Base-by-base conservation (phyloP, 495 filamentous ascomycete species). In the Letharia lupina region DNA sequence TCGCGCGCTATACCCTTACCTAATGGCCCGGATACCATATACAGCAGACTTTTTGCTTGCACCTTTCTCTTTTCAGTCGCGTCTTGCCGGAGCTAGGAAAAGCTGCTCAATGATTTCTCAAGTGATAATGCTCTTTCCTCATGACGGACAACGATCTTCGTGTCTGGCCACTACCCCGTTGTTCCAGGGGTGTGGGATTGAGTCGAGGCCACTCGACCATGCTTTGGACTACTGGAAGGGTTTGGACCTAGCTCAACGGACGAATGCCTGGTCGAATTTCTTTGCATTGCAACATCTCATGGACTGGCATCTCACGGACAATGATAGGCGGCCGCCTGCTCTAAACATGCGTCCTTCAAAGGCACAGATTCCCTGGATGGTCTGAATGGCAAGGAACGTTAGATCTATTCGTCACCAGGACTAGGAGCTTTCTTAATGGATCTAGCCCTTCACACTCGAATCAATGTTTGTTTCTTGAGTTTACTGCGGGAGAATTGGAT, bases 1-100 rank as follows among this genome's bases (percentile, higher is more conserved):
- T 42, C 13, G 9, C 20, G 31, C 7, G 47, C 16, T 50, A 31
- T 18, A 47, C 40, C 64, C 33, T 20, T n/a, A 66, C 58, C 47
- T 61, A 39, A 37, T n/a, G 64, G 59, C 59, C 47, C 62, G 64
- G 64, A 66, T 42, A 52, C 58, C 58, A 61, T 45, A 58, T 66
- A 66, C 64, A 66, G 23, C 64, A 33, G 35, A 33, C 11, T 20
- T 37, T 28, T 62, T 66, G 37, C 20, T 66, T 23, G 28, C 23
- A 16, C 5, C n/a, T 54, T 41, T 66, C 48, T 48, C 47, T 12
- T 66, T 56, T 42, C 15, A 42, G 23, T 54, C 5, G 54, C 33
- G 54, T 37, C 37, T 41, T 61, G 39, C 20, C 28, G 54, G 7
- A 33, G 33, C 33, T 37, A 33, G 54, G 33, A 23, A 37, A 37